Base-by-base conservation (phyloP, 768 basidiomycete genomes). In the Amanita molliuscula region DNA sequence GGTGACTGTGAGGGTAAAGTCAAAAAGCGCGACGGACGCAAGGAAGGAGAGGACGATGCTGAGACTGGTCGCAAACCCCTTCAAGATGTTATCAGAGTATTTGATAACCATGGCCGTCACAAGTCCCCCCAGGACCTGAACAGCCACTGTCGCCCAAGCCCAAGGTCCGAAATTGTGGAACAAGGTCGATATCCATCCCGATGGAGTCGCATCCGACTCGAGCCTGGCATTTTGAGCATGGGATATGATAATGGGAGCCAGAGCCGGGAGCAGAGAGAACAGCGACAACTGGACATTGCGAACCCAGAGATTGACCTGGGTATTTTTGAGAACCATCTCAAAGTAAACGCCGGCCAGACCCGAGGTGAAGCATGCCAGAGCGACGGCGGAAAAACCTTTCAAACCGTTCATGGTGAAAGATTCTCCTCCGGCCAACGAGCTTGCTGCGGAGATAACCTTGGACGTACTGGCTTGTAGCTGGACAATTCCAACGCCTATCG, bases 271-370 rank as follows among this genome's bases (percentile, higher is more conserved):
- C 37, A 97, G 75, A 44, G 91, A 94, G 72, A 97, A 98, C 48
- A 94, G 75, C 20, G 91, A 94, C 13, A 98, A 77, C 65, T 98
- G 95, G 53, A 95, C 86, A 64, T 97, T 98, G 61, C 95, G 87
- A 51, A 95, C 83, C 95, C 95, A 97, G 9, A 98, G 74, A 67
- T 96, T 91, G 3, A 83, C 76, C 57, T 82, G 82, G 2, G 88
- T 87, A 57, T 85, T 84, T 70, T 95, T 98, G 56, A 94, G 72
- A 31, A 93, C 92, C 87, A 95, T 93, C 69, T 98, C 95, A 57
- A 98, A 98, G 69, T 98, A 98, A 23, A 97, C 94, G 5, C 94
- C 94, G 0, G 94, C 94, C 40, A 98, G 79, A 21, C 95, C 95
- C 0, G 92, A 95, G 0, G 94, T 96, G 62, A 95, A 81, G 70